Conservation (phyloP, 2,329 filamentous ascomycete species). For the Penicillium sp. region DNA sequence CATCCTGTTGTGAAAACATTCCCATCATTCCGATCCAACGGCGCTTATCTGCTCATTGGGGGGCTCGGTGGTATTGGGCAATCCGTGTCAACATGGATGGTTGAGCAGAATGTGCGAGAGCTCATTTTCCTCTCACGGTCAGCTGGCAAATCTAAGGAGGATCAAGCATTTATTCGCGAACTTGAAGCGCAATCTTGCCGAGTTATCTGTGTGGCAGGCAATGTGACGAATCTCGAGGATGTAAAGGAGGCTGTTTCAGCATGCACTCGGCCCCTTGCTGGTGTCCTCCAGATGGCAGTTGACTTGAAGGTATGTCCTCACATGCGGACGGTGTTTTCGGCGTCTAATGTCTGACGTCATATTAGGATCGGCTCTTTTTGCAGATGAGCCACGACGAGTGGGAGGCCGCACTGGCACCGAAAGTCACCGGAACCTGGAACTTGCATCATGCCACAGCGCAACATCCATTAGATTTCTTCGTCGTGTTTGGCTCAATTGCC, state of each 20-base stretch:
- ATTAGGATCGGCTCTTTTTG: constrained; percentile 20
- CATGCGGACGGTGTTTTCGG: too few relatives aligned
- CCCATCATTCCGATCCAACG: constrained; percentile 1
- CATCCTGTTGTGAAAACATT: background rate
- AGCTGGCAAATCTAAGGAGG: background rate
- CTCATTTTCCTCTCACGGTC: constrained; percentile 11
- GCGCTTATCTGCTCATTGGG: constrained; percentile 9
- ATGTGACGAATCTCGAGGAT: background rate
- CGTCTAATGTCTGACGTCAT: background rate
- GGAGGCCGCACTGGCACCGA: constrained; percentile 29
- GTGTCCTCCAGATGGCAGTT: constrained; percentile 10
- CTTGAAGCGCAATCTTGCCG: constrained; percentile 8
- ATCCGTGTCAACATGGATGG: constrained; percentile 12
- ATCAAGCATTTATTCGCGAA: constrained; percentile 7
- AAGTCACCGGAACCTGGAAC: constrained; percentile 34
- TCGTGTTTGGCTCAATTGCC: constrained; percentile 37
- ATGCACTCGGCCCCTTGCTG: background rate
- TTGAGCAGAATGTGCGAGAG: constrained; percentile 11
- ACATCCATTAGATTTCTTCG: constrained; percentile 20
- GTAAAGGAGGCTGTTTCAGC: constrained; percentile 1
- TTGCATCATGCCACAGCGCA: constrained; percentile 20
- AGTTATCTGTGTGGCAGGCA: background rate
- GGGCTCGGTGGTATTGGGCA: constrained; percentile 15
- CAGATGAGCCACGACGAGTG: constrained; percentile 40
- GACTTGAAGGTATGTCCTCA: background rate